These are phyloP conservation scores for Termitomyces sp. DNA, from an alignment of 768 basidiomycete species.

Conservation along the genomic window DNA sequence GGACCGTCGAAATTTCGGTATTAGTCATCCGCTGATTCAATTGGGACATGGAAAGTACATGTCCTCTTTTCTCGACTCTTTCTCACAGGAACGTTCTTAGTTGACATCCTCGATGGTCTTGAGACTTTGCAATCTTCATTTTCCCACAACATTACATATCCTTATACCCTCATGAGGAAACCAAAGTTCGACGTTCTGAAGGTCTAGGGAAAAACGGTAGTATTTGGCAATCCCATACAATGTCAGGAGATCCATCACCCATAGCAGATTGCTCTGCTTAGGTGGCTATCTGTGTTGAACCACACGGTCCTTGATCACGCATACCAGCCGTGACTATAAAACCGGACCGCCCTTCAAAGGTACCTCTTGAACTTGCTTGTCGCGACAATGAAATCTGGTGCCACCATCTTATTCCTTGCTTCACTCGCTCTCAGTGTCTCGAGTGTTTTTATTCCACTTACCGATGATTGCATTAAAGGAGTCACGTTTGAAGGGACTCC, in stretches of 20 bases:
- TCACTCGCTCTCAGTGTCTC: background rate
- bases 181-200: background rate
- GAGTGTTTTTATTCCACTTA: conserved; percentile 8
- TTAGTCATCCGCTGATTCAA: background rate
- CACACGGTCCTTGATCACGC: background rate
- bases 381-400: conserved; percentile 2
- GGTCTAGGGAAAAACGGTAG: background rate
- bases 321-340: background rate
- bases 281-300: no score
- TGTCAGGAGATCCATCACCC: background rate
- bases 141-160: background rate
- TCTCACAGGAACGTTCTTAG: background rate
- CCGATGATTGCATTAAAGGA: background rate
- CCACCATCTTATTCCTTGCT: conserved; percentile 1
- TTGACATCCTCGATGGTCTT: background rate
- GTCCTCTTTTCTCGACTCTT: background rate
- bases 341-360: background rate
- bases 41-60: background rate
- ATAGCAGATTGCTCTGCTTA: background rate
- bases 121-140: background rate
- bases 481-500: background rate
- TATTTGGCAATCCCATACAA: background rate
- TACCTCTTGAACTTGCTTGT: background rate
- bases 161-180: background rate
- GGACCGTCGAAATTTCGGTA: background rate